Percentiles rank a stretch among this genome's conserved stretches.
These are phyloP conservation scores for Zygoascus hellenicus DNA, from an alignment of 1,139 yeast species.

Conservation along the genomic window DNA sequence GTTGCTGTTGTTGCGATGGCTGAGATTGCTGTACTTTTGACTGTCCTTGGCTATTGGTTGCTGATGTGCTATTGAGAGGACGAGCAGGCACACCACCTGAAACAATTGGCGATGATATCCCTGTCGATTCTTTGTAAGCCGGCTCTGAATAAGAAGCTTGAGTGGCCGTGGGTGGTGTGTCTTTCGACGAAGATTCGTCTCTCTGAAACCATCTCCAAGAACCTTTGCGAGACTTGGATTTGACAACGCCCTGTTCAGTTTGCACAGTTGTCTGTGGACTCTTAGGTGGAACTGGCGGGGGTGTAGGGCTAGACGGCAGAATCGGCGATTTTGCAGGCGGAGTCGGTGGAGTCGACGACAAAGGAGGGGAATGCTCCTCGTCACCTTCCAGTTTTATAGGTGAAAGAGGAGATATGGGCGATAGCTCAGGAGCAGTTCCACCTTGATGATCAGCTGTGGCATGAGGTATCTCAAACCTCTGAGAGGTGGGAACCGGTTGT, in stretches of 20 bases:
- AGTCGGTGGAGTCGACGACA: slow-evolving; percentile 1
- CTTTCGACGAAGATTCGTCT: neutral
- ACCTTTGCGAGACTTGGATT: slow-evolving; percentile 8
- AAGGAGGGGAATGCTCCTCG: slow-evolving; percentile 1
- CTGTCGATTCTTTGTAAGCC: neutral
- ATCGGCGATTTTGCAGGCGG: slow-evolving; percentile 1
- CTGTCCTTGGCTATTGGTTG: too few relatives aligned
- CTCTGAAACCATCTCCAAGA: slow-evolving; percentile 10
- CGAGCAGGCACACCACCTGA: neutral
- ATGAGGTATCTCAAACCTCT: too few relatives aligned
- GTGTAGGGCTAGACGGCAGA: slow-evolving; percentile 5
- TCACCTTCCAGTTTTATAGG: slow-evolving; percentile 3
- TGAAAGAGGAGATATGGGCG: slow-evolving; percentile 3
- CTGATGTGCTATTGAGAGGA: neutral
- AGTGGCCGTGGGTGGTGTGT: neutral
- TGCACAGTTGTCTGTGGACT: slow-evolving; percentile 7
- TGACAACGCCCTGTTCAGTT: neutral
- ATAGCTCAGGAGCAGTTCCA: neutral
- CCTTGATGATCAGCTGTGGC: neutral
- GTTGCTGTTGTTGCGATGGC: too few relatives aligned
- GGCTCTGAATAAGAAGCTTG: neutral
- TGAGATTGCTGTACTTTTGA: too few relatives aligned
- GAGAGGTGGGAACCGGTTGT: too few relatives aligned
- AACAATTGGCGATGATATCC: neutral
- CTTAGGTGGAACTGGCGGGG: slow-evolving; percentile 10